Evolutionary conservation across 2,329 filamentous ascomycete genomes (phyloP), one percentile per base, ranked within the genome.

Genomic region (Arthrinium puccinioides): DNA sequence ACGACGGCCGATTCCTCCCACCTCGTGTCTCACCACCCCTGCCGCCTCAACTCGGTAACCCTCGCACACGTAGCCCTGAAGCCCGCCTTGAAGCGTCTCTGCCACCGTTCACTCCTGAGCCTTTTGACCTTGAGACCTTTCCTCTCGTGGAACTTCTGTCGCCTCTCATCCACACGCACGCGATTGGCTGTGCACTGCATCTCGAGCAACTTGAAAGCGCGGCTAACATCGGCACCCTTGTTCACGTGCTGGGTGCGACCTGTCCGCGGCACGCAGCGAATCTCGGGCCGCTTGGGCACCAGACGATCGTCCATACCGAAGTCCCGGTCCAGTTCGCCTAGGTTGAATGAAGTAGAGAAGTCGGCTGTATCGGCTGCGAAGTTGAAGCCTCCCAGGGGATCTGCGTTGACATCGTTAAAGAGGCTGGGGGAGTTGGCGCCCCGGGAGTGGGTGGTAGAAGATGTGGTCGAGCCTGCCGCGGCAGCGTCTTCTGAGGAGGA

Each of bases 61-160:
- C 84, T 69, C 27, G 51, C 56, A 7, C 86, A 73, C 9, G 78
- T 75, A 5, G 72, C 71, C 57, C 67, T 70, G 61, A 92, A 89
- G 4, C 79, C 82, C 21, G 59, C 57, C 67, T 76, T 79, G 62
- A 90, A 92, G 42, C 76, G 73, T 45, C 48, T 63, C 56, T 76
- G 71, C 82, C 84, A 88, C 43, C 85, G 69, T 67, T 82, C 68
- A 42, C 75, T 79, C 57, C 66, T 68, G 48, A 87, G 61, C 51
- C 86, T 74, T 76, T 92, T 94, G 60, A 81, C 72, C 73, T 84
- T 87, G 52, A 87, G 52, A 3, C 86, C 87, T 0, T 73, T 72
- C 32, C 87, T 66, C 68, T 92, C 86, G 59, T 94, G 82, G 51
- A 78, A 86, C 45, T 69, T 67, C 62, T 92, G 86, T 44, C 50